Conservation (phyloP, 2,329 filamentous ascomycete genomes). For the Xylaria polymorpha region DNA sequence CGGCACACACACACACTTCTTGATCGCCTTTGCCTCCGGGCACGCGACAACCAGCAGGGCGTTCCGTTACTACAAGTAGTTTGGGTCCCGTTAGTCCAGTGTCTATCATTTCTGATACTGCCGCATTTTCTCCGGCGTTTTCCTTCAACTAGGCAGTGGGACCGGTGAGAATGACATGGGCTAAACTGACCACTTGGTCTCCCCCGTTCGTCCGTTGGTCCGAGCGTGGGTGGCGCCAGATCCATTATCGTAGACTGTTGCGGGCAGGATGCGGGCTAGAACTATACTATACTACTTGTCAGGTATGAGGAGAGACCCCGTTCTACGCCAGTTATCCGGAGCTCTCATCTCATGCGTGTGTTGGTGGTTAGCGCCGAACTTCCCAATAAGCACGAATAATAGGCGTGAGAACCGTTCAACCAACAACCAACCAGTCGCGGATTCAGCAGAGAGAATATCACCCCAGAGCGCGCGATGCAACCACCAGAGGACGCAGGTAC, state of each 20-base stretch:
- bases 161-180: background rate
- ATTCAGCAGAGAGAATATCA: background rate
- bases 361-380: background rate
- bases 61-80: no score
- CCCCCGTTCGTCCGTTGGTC: background rate
- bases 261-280: background rate
- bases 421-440: background rate
- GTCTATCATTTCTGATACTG: background rate
- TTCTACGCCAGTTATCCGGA: background rate
- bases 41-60: no score
- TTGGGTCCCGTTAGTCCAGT: background rate
- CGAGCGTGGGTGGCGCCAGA: background rate
- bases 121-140: background rate
- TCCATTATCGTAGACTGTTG: background rate
- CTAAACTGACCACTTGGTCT: no score
- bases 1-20: background rate
- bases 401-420: background rate
- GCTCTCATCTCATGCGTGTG: background rate
- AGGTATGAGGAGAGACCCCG: background rate
- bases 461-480: background rate
- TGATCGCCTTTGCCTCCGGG: background rate
- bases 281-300: background rate
- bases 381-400: background rate
- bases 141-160: background rate
- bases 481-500: background rate